These are phyloP conservation scores for Gnomoniopsis sp. DNA, from an alignment of 2,329 filamentous ascomycete genomes.

Conservation along the genomic window DNA sequence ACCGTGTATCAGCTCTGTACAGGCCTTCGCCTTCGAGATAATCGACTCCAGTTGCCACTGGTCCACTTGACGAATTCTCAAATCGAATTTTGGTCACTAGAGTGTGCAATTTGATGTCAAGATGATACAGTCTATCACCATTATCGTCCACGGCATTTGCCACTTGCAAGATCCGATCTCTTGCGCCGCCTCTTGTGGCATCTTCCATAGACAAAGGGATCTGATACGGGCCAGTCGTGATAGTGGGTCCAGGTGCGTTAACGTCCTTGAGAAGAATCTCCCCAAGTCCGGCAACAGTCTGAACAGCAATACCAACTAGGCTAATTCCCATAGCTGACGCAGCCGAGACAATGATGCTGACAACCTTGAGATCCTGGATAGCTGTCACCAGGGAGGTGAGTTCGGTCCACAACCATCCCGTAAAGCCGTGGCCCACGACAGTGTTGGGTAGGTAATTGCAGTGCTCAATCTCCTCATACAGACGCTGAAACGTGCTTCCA, in stretches of 20 bases:
- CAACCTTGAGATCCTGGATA: slow-evolving; percentile 48
- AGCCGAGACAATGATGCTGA: slow-evolving; percentile 48
- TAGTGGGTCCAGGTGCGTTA: slow-evolving; percentile 40
- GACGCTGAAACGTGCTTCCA: slow-evolving; percentile 43
- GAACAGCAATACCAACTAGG: slow-evolving; percentile 21
- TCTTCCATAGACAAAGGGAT: slow-evolving; percentile 42
- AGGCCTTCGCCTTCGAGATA: slow-evolving; percentile 39
- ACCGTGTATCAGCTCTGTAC: slow-evolving; percentile 49
- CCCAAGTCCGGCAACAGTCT: slow-evolving; percentile 40
- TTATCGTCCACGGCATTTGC: slow-evolving; percentile 1
- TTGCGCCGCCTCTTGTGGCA: slow-evolving; percentile 40
- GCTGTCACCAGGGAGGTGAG: slow-evolving; percentile 49
- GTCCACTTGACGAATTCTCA: background rate
- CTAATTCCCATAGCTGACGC: slow-evolving; percentile 47
- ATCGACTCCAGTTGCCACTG: slow-evolving; percentile 8
- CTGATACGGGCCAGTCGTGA: slow-evolving; percentile 48
- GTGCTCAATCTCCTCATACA: slow-evolving; percentile 45
- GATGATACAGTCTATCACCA: slow-evolving; percentile 3
- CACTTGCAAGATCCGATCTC: slow-evolving; percentile 10
- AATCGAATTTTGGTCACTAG: slow-evolving; percentile 16
- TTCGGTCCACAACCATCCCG: slow-evolving; percentile 54
- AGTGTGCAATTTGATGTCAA: slow-evolving; percentile 14
- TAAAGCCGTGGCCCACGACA: slow-evolving; percentile 48
- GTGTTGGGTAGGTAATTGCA: slow-evolving; percentile 40
- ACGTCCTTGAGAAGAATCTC: slow-evolving; percentile 50